Evolutionary conservation across 257 asterid species (phyloP).

Genomic region (Buddleja alternifolia): DNA sequence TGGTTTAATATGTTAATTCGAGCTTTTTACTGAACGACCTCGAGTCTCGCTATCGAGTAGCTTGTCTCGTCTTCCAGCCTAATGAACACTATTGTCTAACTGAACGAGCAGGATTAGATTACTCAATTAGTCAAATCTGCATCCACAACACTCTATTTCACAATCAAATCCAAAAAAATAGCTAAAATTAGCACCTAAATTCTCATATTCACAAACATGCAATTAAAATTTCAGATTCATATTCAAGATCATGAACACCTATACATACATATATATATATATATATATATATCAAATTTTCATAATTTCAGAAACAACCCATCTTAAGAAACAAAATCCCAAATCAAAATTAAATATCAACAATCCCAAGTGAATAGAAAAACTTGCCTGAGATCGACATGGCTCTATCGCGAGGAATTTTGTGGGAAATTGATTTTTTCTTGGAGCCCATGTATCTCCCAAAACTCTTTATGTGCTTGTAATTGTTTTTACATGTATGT

Average conservation of each 20-base stretch:
- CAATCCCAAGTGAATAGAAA: not conserved
- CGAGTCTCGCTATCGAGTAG: too few relatives aligned
- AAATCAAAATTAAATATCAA: conserved; percentile 8
- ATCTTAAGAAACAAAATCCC: not conserved
- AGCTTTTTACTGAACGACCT: too few relatives aligned
- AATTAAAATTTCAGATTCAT: conserved; percentile 21
- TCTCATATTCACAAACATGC: not conserved
- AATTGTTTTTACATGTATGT: not conserved
- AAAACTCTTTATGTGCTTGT: not conserved
- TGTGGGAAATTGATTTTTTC: conserved; percentile 23
- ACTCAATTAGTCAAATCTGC: not conserved
- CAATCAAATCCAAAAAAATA: conserved; percentile 27
- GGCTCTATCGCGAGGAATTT: conserved; percentile 30
- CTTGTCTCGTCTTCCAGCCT: too few relatives aligned
- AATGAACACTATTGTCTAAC: conserved; percentile 1
- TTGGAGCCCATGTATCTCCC: conserved; percentile 32
- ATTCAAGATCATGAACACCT: not conserved
- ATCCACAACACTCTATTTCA: conserved; percentile 1
- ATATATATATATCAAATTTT: not conserved
- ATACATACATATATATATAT: too few relatives aligned
- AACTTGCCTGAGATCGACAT: conserved; percentile 56
- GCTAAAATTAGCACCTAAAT: conserved; percentile 11
- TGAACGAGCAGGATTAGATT: conserved; percentile 14
- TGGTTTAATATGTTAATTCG: too few relatives aligned
- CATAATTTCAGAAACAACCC: not conserved